A percentile compares a stretch with the other conserved stretches of the same genome.
phyloP scores from a whole-genome alignment of 352 stramenopile genomes.

The Phytophthora podocarpi region DNA sequence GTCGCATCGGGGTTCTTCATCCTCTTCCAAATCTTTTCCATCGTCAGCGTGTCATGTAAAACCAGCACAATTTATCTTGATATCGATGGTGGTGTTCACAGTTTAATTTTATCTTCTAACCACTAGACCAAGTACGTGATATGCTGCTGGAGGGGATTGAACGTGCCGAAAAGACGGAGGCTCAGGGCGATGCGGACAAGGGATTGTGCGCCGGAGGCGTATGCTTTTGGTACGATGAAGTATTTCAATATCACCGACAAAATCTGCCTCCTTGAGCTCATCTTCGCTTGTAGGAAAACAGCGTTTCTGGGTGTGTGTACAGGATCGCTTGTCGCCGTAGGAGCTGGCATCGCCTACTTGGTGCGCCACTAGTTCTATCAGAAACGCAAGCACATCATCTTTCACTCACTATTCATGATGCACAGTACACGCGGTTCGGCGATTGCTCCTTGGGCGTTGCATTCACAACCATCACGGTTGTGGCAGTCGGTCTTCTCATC shows the following conservation, averaged over 20 bases:
- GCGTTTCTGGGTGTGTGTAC: slow-evolving; percentile 53
- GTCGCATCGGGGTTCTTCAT: slow-evolving; percentile 75
- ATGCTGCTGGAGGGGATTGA: slow-evolving; percentile 60
- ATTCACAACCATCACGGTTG: slow-evolving; percentile 90
- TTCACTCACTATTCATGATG: not conserved
- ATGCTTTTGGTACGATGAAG: slow-evolving; percentile 21
- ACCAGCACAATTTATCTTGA: too few species aligned
- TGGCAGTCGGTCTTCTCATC: slow-evolving; percentile 70
- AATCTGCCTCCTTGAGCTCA: not conserved
- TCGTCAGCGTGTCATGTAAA: slow-evolving; percentile 77
- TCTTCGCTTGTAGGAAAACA: slow-evolving; percentile 22
- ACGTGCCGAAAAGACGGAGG: slow-evolving; percentile 31
- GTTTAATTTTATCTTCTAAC: too few species aligned
- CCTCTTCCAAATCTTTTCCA: slow-evolving; percentile 80
- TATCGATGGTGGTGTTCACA: too few species aligned
- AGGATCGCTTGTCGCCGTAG: slow-evolving; percentile 57
- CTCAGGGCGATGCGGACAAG: not conserved
- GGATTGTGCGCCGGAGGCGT: slow-evolving; percentile 8
- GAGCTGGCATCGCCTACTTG: slow-evolving; percentile 49
- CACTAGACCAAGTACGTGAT: slow-evolving; percentile 70
- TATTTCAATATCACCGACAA: not conserved
- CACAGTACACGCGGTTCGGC: slow-evolving; percentile 89
- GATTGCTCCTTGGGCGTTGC: slow-evolving; percentile 76
- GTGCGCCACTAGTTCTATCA: slow-evolving; percentile 25
- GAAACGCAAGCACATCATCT: not conserved